These are phyloP conservation scores for Protomyces inouyei DNA, from an alignment of 1,139 yeast genomes.

Conservation along the genomic window DNA sequence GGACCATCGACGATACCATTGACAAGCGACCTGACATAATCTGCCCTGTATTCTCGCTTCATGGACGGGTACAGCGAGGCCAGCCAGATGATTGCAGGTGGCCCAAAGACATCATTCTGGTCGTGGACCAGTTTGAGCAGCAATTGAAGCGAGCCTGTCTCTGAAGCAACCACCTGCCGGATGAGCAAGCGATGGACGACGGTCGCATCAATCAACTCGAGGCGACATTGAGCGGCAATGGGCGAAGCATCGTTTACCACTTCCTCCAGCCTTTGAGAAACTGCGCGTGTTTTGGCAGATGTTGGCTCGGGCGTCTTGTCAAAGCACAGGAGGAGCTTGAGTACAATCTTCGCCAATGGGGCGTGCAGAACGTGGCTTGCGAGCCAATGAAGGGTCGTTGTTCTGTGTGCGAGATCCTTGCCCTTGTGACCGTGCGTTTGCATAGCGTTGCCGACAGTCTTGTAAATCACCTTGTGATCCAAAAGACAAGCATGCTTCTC, in stretches of 20 bases:
- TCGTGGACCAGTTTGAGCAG: conserved; percentile 49
- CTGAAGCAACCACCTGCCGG: conserved; percentile 50
- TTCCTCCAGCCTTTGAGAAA: conserved; percentile 38
- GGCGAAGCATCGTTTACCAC: conserved; percentile 47
- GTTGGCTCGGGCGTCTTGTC: conserved; percentile 36
- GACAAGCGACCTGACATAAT: conserved; percentile 55
- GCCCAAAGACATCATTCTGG: conserved; percentile 51
- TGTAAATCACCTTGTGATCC: conserved; percentile 46
- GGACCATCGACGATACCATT: conserved; percentile 50
- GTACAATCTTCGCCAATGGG: conserved; percentile 31
- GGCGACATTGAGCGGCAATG: neutral
- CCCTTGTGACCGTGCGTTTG: conserved; percentile 28
- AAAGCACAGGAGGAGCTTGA: conserved; percentile 29
- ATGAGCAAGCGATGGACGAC: conserved; percentile 39
- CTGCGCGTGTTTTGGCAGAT: conserved; percentile 29
- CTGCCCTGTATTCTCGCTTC: conserved; percentile 55
- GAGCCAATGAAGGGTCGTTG: conserved; percentile 31
- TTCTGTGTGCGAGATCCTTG: conserved; percentile 34
- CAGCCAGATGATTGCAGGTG: conserved; percentile 51
- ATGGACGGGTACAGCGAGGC: conserved; percentile 52
- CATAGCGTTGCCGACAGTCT: conserved; percentile 38
- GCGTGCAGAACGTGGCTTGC: conserved; percentile 32
- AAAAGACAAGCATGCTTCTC: conserved; percentile 44
- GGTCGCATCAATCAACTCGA: conserved; percentile 43
- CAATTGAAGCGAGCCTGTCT: conserved; percentile 48